Base-by-base conservation (phyloP, 2,329 filamentous ascomycete genomes). In the Lecanicillium sp. region DNA sequence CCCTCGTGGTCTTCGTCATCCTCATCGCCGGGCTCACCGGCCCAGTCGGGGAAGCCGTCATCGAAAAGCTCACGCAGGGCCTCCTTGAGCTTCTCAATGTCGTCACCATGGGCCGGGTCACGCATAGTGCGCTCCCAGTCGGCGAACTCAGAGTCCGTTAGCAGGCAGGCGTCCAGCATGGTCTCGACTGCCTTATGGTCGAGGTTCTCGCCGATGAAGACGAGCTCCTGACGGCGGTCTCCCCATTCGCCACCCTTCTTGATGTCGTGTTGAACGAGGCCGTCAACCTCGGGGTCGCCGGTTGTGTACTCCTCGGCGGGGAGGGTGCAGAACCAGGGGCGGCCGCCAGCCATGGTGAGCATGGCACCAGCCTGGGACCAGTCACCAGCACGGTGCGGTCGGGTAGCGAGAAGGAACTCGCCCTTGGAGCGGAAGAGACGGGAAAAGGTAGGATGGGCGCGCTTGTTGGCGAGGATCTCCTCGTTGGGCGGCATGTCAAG, bases 161-260 rank as follows among this genome's bases (percentile, higher is more conserved):
- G 60, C 20, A 87, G 60, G 56, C 83, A 87, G 2, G 60, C 63
- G 56, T 88, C 79, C 3, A 88, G 60, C 27, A 74, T 60, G 4
- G 61, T 63, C 20, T 72, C 75, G 14, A 88, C 65, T 0, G 67
- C 71, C 5, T 61, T 58, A 2, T 70, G 58, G 42, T 86, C 71
- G 12, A 88, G 68, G 5, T 72, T 71, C 61, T 87, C 82, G 0
- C 84, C 84, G 49, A 89, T 87, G 51, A 88, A 85, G 3, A 88
- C 84, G 6, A 88, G 60, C 60, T 88, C 84, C 59, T 88, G 84
- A 2, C 84, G 70, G 1, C 84, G 71, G 55, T 88, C 84, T 1
- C 82, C 84, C 81, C 83, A 87, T 50, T 78, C 72, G 0, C 77
- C 78, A 5, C 75, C 74, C 21, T 74, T 72, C 6, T 66, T 58